Evolutionary conservation across 2,329 filamentous ascomycete genomes (phyloP), one percentile per base, ranked within the genome.

Genomic region (Coniella lustricola): DNA sequence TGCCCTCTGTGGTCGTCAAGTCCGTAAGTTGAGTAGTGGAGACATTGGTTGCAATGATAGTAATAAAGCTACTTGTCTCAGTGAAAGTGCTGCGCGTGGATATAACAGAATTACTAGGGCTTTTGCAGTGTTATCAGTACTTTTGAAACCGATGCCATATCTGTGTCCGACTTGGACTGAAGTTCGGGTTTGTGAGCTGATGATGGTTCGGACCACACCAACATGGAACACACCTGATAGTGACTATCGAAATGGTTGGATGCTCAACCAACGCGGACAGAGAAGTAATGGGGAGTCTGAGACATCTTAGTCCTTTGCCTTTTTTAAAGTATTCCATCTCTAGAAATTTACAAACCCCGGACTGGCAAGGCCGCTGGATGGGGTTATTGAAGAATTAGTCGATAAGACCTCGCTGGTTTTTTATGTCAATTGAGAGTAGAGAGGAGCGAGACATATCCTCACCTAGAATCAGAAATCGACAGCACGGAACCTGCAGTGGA

Each of bases 21-120:
- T 50, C 44, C 5, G 48, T 54, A 12, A 51, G 41, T 17, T 54
- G 49, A 7, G 49, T 52, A 5, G 52, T 54, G 8, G 49, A 54
- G 7, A 42, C 37, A 20, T 49, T 54, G 22, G 52, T 54, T 12
- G 49, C 52, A 25, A 54, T 44, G 14, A 45, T 44, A n/a, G 46
- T 49, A 16, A 44, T 39, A 31, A 42, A 48, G 22, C 48, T 53
- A 20, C 44, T 48, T n/a, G 51, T 53, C 16, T 44, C 35, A 16
- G 50, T 52, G 3, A 47, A 50, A 16, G 50, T 47, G 32, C n/a
- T 42, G 4, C 17, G 44, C 2, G 38, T 40, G n/a, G 29, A 21
- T 18, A 21, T n/a, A 3, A 16, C 18, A 13, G 40, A 38, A 16
- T 16, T 45, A 14, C 31, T 46, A 10, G 10, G 25, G 25, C 25